Evolutionary conservation across 257 asterid genomes (phyloP).

Genomic region (Nicotiana undulata): DNA sequence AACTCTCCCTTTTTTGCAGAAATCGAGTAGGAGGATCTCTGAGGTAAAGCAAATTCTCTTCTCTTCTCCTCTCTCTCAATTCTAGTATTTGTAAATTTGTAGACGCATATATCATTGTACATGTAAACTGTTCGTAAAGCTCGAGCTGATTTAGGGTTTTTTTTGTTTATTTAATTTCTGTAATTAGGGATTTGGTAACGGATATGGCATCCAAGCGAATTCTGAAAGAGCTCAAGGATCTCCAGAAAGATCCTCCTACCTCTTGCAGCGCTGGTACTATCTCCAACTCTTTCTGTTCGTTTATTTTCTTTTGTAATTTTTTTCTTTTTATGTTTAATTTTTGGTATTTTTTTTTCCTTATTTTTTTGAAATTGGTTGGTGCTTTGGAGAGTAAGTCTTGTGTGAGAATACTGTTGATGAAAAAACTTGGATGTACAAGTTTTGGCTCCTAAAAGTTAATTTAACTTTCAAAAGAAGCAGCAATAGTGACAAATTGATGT

Average conservation of each 20-base stretch:
- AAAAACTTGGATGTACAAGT: background rate
- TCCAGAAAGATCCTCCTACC: constrained; percentile 35
- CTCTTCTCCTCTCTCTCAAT: too few relatives aligned
- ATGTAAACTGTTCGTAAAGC: background rate
- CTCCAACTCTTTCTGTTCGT: background rate
- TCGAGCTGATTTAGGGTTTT: constrained; percentile 14
- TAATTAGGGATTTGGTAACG: background rate
- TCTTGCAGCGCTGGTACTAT: constrained; percentile 31
- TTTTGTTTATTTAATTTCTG: constrained; percentile 5
- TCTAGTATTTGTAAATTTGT: background rate
- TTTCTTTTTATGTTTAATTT: background rate
- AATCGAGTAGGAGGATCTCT: constrained; percentile 9
- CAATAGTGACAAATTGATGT: background rate
- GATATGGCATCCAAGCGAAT: constrained; percentile 31
- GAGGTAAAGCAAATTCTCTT: background rate
- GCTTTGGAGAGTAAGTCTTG: background rate
- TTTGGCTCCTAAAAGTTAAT: background rate
- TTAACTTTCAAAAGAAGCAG: background rate
- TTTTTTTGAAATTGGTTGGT: background rate
- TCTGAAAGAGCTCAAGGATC: constrained; percentile 35
- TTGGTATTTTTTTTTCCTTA: background rate
- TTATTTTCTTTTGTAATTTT: background rate
- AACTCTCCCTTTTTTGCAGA: background rate
- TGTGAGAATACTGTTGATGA: background rate
- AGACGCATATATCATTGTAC: background rate